Evolutionary conservation across 2,329 filamentous ascomycete genomes (phyloP).

Genomic region (Fusarium domesticum): DNA sequence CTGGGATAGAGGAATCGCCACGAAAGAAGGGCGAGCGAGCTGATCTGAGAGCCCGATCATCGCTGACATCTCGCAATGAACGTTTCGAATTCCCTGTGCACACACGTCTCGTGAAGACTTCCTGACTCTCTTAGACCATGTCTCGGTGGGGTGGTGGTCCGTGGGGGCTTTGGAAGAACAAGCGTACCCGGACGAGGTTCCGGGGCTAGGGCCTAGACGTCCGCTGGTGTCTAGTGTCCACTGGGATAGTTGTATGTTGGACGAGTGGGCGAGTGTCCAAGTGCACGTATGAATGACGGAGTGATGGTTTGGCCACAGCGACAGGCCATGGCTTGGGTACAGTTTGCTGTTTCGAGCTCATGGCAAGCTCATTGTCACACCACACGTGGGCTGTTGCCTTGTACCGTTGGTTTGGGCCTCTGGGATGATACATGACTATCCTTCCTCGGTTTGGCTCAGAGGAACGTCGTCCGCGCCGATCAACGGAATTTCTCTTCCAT

Average conservation of each 20-base stretch:
- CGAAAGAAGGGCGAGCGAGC: too few species aligned
- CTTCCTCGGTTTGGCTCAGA: slow-evolving; percentile 20
- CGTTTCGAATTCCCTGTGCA: slow-evolving; percentile 9
- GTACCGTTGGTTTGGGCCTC: slow-evolving; percentile 27
- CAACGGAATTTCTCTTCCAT: slow-evolving; percentile 25
- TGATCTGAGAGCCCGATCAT: too few species aligned
- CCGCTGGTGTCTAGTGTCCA: slow-evolving; percentile 10
- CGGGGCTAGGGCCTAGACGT: slow-evolving; percentile 6
- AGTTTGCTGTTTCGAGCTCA: slow-evolving; percentile 24
- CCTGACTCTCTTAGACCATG: neutral
- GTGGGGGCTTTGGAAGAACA: slow-evolving; percentile 12
- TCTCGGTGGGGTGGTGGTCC: slow-evolving; percentile 3
- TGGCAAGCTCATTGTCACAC: slow-evolving; percentile 28
- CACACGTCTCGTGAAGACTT: neutral
- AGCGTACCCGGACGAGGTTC: slow-evolving; percentile 20
- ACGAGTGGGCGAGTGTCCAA: slow-evolving; percentile 14
- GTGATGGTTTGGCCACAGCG: slow-evolving; percentile 19
- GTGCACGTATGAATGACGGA: slow-evolving; percentile 20
- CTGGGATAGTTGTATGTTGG: slow-evolving; percentile 1
- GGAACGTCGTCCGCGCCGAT: slow-evolving; percentile 22
- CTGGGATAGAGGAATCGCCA: too few species aligned
- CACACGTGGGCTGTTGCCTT: slow-evolving; percentile 29
- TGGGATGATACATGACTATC: slow-evolving; percentile 21
- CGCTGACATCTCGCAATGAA: too few species aligned
- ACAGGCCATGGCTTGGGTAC: slow-evolving; percentile 25